A percentile compares a stretch with the other conserved stretches of the same genome.
Conservation (phyloP, 495 filamentous ascomycete genomes). For the Tuber magnatum region DNA sequence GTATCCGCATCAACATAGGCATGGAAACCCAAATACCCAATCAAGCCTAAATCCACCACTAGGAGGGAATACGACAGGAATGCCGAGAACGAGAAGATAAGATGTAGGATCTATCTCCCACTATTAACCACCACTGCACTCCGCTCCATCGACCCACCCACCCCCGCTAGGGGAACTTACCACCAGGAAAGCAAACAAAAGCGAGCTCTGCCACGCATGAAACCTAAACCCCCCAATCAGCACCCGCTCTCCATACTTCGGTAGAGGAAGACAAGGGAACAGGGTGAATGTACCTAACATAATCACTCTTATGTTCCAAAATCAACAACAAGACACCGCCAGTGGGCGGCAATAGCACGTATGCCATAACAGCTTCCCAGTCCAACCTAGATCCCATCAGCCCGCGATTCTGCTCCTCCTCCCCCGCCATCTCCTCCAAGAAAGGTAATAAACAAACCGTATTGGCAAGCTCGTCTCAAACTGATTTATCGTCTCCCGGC, state of each 20-base stretch:
- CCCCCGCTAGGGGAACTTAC: constrained; percentile 45
- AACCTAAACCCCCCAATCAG: constrained; percentile 53
- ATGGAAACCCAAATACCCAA: constrained; percentile 66
- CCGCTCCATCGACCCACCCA: constrained; percentile 20
- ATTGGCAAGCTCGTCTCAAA: constrained; percentile 67
- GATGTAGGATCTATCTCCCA: constrained; percentile 56
- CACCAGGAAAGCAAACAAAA: constrained; percentile 80
- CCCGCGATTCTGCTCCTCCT: background rate
- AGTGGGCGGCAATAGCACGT: constrained; percentile 76
- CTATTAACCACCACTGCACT: background rate
- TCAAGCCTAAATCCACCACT: constrained; percentile 63
- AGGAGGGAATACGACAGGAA: constrained; percentile 80
- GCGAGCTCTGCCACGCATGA: constrained; percentile 88
- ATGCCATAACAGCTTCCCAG: constrained; percentile 85
- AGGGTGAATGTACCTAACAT: constrained; percentile 62
- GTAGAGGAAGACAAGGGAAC: background rate
- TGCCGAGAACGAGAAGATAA: constrained; percentile 74
- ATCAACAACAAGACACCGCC: constrained; percentile 79
- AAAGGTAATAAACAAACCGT: constrained; percentile 39
- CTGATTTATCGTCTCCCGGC: constrained; percentile 48
- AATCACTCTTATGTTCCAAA: constrained; percentile 89
- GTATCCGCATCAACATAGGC: constrained; percentile 88
- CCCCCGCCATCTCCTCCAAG: background rate
- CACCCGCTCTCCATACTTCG: background rate
- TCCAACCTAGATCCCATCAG: constrained; percentile 45